Conservation (phyloP, 2,329 filamentous ascomycete genomes). For the Trichoderma asperellum region DNA sequence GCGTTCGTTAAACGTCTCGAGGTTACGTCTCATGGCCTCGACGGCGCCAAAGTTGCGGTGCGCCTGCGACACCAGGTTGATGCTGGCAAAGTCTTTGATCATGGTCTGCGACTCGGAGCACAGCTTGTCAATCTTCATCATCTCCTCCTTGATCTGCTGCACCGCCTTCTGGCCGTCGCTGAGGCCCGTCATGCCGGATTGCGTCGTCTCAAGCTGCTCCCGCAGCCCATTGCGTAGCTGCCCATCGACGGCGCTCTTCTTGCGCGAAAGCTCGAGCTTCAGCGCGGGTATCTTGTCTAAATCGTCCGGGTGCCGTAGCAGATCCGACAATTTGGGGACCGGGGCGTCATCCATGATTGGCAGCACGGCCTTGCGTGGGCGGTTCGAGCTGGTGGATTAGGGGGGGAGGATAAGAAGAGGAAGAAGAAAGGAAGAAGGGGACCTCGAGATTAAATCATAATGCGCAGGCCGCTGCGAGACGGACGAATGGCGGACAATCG, state of each 20-base stretch:
- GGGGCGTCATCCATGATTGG: slow-evolving; percentile 59
- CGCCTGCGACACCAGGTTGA: slow-evolving; percentile 89
- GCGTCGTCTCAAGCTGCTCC: slow-evolving; percentile 92
- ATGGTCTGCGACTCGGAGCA: slow-evolving; percentile 97
- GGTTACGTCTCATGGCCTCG: slow-evolving; percentile 87
- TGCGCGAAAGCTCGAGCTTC: slow-evolving; percentile 90
- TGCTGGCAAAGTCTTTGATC: slow-evolving; percentile 93
- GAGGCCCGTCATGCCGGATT: slow-evolving; percentile 87
- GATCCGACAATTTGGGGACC: slow-evolving; percentile 82
- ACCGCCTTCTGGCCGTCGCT: slow-evolving; percentile 90
- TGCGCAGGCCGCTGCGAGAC: slow-evolving; percentile 12
- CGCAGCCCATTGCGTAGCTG: slow-evolving; percentile 86
- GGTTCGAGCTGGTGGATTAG: background rate
- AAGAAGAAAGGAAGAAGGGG: slow-evolving; percentile 4
- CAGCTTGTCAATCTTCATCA: slow-evolving; percentile 97
- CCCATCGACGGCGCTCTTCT: slow-evolving; percentile 88
- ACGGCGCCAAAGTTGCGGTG: slow-evolving; percentile 96
- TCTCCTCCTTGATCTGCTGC: slow-evolving; percentile 93
- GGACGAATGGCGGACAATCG: background rate
- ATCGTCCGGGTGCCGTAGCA: slow-evolving; percentile 93
- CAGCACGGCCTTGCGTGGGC: background rate
- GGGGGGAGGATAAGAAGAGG: background rate
- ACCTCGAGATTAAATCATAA: slow-evolving; percentile 21
- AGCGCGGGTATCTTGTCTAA: slow-evolving; percentile 91
- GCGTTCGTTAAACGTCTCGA: slow-evolving; percentile 83